These are phyloP conservation scores for Marasmius tenuissimus DNA, from an alignment of 1,284 basidiomycete genomes.

Conservation along the genomic window DNA sequence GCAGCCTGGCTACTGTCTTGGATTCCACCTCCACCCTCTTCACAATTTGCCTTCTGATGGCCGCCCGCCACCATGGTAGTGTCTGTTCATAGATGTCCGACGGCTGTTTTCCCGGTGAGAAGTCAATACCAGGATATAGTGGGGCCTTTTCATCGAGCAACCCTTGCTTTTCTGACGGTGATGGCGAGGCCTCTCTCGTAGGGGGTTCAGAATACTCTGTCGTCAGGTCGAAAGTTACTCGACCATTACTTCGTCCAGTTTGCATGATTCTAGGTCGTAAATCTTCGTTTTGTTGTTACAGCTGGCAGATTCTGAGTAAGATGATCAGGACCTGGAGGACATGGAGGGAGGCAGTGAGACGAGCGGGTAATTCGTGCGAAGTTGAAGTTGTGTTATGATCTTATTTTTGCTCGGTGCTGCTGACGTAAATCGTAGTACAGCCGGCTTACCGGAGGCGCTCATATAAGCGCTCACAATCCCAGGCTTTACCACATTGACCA, in stretches of 20 bases:
- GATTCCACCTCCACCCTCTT: constrained; percentile 65
- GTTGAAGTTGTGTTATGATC: too few species aligned
- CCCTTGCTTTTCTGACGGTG: neutral
- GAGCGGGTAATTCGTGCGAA: too few species aligned
- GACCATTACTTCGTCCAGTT: neutral
- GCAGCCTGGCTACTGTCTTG: constrained; percentile 65
- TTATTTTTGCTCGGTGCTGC: too few species aligned
- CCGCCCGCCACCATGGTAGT: constrained; percentile 70
- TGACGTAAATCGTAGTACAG: too few species aligned
- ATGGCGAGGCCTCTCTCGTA: neutral
- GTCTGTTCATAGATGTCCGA: constrained; percentile 65
- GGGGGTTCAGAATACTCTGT: neutral
- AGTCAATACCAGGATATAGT: neutral
- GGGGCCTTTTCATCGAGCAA: neutral
- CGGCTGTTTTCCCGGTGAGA: constrained; percentile 23
- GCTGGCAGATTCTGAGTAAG: too few species aligned
- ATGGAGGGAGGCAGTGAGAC: too few species aligned
- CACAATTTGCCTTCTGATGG: constrained; percentile 61
- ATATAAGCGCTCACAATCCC: too few species aligned
- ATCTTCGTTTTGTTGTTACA: too few species aligned
- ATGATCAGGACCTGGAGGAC: too few species aligned
- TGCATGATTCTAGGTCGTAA: too few species aligned
- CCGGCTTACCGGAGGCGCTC: too few species aligned
- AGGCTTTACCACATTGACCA: too few species aligned
- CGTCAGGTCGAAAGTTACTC: neutral